Percentiles rank a stretch among this genome's conserved stretches.
These are phyloP conservation scores for Misopates orontium DNA, from an alignment of 257 asterid species.

Conservation along the genomic window DNA sequence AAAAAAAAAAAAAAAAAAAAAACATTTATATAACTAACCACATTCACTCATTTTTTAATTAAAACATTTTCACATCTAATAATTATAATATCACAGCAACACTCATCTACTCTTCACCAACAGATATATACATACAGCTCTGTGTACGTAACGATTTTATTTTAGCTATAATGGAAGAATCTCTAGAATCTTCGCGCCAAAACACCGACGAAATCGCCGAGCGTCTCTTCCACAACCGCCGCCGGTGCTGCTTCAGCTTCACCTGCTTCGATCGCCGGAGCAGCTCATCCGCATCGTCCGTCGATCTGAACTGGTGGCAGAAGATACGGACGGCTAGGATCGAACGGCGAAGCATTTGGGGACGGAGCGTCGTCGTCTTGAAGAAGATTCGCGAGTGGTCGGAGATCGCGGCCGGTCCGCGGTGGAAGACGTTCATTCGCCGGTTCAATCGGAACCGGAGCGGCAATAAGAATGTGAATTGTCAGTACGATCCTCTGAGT, in stretches of 20 bases:
- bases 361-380: slow-evolving; percentile 54
- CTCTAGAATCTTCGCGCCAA: too few relatives aligned
- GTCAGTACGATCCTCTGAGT: slow-evolving; percentile 72
- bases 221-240: slow-evolving; percentile 34
- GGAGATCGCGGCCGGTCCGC: slow-evolving; percentile 84
- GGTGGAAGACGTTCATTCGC: slow-evolving; percentile 85
- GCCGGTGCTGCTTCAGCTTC: slow-evolving; percentile 57
- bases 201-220: too few relatives aligned
- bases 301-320: slow-evolving; percentile 54
- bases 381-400: slow-evolving; percentile 83
- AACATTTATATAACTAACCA: too few relatives aligned
- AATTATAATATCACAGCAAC: too few relatives aligned
- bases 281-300: slow-evolving; percentile 31
- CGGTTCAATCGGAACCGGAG: slow-evolving; percentile 72
- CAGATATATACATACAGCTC: too few relatives aligned
- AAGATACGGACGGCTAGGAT: slow-evolving; percentile 34
- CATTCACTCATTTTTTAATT: too few relatives aligned
- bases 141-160: too few relatives aligned
- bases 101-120: too few relatives aligned
- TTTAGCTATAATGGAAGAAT: too few relatives aligned
- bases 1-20: too few relatives aligned
- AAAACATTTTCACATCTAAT: too few relatives aligned
- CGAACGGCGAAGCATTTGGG: slow-evolving; percentile 42
- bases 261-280: slow-evolving; percentile 40
- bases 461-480: slow-evolving; percentile 44